Evolutionary conservation across 2,329 filamentous ascomycete genomes (phyloP), one percentile per base, ranked within the genome.

Genomic region (Botrytis hyacinthi): DNA sequence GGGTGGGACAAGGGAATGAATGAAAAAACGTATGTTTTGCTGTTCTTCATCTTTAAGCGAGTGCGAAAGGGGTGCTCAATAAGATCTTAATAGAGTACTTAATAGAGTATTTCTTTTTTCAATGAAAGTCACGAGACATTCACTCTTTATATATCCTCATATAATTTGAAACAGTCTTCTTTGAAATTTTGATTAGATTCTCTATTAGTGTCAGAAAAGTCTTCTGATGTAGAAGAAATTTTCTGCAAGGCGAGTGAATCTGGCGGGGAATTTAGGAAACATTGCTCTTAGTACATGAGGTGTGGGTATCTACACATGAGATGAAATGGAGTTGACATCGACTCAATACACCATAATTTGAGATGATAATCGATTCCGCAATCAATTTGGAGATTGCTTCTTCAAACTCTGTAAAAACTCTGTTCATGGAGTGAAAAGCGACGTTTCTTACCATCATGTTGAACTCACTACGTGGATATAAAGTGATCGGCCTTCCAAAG

Each of bases 61-160:
- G 60, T 37, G 16, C 37, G 26, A 72, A 71, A 72, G 46, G 61
- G 48, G 70, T 51, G 26, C 7, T 67, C 70, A 72, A 72, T 72
- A 67, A 51, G 48, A 42, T 54, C 70, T 44, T 35, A 59, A 72
- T 67, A 22, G 12, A 37, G 70, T 67, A 3, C 70, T 72, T 61
- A 72, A 72, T 72, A 67, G 70, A 51, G 7, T 32, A 32, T 22
- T 59, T n/a, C n/a, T 59, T 46, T 59, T 48, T 67, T n/a, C 46
- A 20, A 20, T 44, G 26, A 40, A 12, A 57, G 22, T 51, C n/a
- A 42, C 16, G 60, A 32, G 37, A 44, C 61, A 32, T 61, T 20
- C 20, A 61, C 42, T 18, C 42, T 60, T 70, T 60, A 46, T 46
- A 46, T 62, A 70, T 70, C 54, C 18, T 46, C 54, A 46, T 37